Percentiles rank a stretch among this genome's conserved stretches.
Conservation (phyloP, 352 stramenopile genomes). For the Phytopythium delawarense region DNA sequence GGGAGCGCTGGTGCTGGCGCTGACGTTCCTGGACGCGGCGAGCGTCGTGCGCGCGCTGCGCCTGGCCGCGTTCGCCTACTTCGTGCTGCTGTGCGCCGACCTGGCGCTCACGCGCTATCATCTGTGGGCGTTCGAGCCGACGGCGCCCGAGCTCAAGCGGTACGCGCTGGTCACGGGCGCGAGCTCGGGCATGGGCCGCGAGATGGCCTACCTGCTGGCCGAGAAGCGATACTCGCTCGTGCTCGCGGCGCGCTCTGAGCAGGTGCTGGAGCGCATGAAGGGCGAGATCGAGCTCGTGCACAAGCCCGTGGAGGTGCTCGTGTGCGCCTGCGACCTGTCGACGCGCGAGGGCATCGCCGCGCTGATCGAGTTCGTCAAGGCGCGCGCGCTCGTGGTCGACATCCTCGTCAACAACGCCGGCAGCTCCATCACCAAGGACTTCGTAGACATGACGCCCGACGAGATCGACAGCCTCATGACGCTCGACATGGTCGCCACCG, state of each 20-base stretch:
- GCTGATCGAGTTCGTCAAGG: constrained; percentile 47
- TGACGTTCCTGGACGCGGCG: constrained; percentile 37
- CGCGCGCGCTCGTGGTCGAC: constrained; percentile 66
- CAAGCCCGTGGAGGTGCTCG: constrained; percentile 47
- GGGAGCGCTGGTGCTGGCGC: constrained; percentile 42
- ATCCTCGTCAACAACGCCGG: constrained; percentile 86
- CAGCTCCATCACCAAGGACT: constrained; percentile 32
- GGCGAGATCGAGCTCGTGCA: constrained; percentile 73
- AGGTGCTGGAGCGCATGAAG: constrained; percentile 63
- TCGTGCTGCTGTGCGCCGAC: constrained; percentile 49
- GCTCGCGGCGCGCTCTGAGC: constrained; percentile 50
- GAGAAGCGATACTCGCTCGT: constrained; percentile 82
- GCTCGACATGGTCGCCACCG: constrained; percentile 61
- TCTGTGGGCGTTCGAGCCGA: constrained; percentile 50
- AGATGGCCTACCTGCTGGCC: constrained; percentile 76
- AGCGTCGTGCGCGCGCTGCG: constrained; percentile 35
- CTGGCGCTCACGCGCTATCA: constrained; percentile 63
- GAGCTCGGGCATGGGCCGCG: constrained; percentile 60
- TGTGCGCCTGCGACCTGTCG: constrained; percentile 58
- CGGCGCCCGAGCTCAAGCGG: constrained; percentile 40
- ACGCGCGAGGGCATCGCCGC: constrained; percentile 46
- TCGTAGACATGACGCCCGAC: constrained; percentile 31
- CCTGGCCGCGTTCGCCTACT: constrained; percentile 47
- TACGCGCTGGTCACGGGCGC: constrained; percentile 77
- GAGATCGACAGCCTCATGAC: constrained; percentile 62